These are phyloP conservation scores for Wallacemonas sp. DNA, from an alignment of 208 protist genomes.

Conservation along the genomic window DNA sequence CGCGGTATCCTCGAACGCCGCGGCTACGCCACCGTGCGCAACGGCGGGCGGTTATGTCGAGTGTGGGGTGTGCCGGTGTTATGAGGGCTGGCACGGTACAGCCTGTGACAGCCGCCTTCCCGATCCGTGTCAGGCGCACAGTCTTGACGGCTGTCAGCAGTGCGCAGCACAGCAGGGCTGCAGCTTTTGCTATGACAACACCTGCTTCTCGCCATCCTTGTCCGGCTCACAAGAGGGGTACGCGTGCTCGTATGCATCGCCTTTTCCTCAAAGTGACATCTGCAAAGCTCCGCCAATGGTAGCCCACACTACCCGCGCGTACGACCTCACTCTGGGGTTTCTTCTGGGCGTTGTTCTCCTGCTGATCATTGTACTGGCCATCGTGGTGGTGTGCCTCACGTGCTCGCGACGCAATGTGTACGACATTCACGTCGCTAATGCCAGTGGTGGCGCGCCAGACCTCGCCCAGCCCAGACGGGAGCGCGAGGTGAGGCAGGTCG, in stretches of 20 bases:
- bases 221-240: conserved; percentile 27
- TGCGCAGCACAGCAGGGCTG: conserved; percentile 30
- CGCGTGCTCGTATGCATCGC: conserved; percentile 27
- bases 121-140: conserved; percentile 37
- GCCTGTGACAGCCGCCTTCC: conserved; percentile 17
- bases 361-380: conserved; percentile 2
- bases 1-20: too few relatives aligned
- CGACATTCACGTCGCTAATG: conserved; percentile 8
- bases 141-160: conserved; percentile 35
- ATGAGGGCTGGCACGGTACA: conserved; percentile 22
- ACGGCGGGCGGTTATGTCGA: conserved; percentile 32
- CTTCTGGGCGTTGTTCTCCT: conserved; percentile 11
- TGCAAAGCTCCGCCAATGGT: background rate
- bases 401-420: background rate
- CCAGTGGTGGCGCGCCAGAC: conserved; percentile 17
- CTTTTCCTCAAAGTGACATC: background rate
- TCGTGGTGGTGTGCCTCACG: background rate
- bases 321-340: conserved; percentile 1
- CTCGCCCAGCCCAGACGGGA: conserved; percentile 18
- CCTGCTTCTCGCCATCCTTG: conserved; percentile 37
- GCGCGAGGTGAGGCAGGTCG: conserved; percentile 15
- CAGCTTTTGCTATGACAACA: conserved; percentile 44
- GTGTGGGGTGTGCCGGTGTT: conserved; percentile 26
- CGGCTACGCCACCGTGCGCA: too few relatives aligned
- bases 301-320: background rate